These are phyloP conservation scores for Fragaria vesca DNA, from an alignment of 306 rosid species.

Conservation along the genomic window DNA sequence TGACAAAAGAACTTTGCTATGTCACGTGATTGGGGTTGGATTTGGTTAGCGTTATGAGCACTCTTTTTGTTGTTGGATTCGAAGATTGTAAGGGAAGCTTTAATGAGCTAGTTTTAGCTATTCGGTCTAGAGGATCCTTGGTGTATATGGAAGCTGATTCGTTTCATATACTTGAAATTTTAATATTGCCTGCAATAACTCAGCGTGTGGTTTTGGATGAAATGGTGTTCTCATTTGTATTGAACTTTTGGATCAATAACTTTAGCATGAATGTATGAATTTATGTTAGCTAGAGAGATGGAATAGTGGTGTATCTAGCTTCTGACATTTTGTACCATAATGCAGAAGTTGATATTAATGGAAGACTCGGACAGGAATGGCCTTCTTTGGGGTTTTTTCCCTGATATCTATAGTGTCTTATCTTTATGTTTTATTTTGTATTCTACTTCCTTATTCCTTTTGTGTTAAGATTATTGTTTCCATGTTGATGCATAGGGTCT, in stretches of 20 bases:
- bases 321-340: slow-evolving; percentile 7
- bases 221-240: not conserved
- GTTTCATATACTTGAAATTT: not conserved
- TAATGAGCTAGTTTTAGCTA: not conserved
- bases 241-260: not conserved
- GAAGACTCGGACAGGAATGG: slow-evolving; percentile 13
- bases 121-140: not conserved
- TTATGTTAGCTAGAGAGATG: not conserved
- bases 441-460: not conserved
- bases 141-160: not conserved
- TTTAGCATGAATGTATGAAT: not conserved
- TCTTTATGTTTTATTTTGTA: not conserved
- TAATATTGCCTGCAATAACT: not conserved
- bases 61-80: not conserved
- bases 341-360: slow-evolving; percentile 18
- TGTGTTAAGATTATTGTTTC: not conserved
- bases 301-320: slow-evolving; percentile 8
- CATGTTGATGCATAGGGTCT: not conserved
- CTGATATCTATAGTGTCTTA: not conserved
- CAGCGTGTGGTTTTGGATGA: not conserved
- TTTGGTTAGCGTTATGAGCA: not conserved
- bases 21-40: not conserved
- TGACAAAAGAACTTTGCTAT: not conserved
- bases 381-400: slow-evolving; percentile 14
- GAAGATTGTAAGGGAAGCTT: not conserved